phyloP scores from a whole-genome alignment of 208 protist genomes.

The Wallacemonas sp. region DNA sequence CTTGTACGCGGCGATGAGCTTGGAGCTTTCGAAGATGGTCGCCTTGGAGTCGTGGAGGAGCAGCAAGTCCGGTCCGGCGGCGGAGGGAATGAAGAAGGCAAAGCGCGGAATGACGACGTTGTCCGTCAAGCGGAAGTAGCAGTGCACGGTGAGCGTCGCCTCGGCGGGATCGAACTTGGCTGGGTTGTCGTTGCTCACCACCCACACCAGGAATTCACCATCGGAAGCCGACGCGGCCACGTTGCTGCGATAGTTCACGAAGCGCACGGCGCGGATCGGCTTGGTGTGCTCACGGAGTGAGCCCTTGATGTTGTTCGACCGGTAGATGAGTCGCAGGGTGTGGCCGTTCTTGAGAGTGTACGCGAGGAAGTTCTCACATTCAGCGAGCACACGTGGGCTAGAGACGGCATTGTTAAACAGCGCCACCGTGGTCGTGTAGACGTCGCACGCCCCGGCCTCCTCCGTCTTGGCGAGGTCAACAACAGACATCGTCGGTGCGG shows the following conservation, averaged over 20 bases:
- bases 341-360: slow-evolving; percentile 78
- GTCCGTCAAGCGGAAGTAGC: slow-evolving; percentile 78
- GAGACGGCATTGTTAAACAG: slow-evolving; percentile 62
- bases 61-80: slow-evolving; percentile 62
- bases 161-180: slow-evolving; percentile 11
- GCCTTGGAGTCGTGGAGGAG: slow-evolving; percentile 72
- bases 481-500: not conserved
- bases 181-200: slow-evolving; percentile 44
- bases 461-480: slow-evolving; percentile 37
- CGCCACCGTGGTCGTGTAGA: slow-evolving; percentile 43
- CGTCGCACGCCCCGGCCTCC: slow-evolving; percentile 20
- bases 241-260: slow-evolving; percentile 91
- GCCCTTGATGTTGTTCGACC: slow-evolving; percentile 57
- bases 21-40: slow-evolving; percentile 69
- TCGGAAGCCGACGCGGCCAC: slow-evolving; percentile 65
- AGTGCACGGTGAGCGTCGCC: slow-evolving; percentile 46
- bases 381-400: slow-evolving; percentile 61
- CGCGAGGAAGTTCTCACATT: slow-evolving; percentile 74
- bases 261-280: slow-evolving; percentile 57
- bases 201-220: slow-evolving; percentile 79
- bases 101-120: slow-evolving; percentile 66
- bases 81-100: slow-evolving; percentile 75
- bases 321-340: slow-evolving; percentile 63
- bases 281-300: slow-evolving; percentile 49
- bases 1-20: slow-evolving; percentile 61